Percentiles rank a stretch among this genome's conserved stretches.
Conservation (phyloP, 441 rosid genomes). For the Pelargonium fulgidum region DNA sequence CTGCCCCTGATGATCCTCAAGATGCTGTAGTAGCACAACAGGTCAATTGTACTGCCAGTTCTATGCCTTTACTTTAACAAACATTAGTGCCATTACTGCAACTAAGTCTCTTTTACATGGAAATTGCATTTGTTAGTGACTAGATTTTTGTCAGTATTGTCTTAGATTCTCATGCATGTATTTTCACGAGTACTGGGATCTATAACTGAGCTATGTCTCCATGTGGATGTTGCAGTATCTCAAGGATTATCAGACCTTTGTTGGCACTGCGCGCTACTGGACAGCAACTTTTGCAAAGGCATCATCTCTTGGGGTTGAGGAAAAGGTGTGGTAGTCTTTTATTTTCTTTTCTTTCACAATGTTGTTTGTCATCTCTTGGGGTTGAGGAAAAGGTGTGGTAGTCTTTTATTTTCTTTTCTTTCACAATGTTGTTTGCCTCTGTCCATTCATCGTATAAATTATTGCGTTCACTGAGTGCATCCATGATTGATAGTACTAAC, state of each 20-base stretch:
- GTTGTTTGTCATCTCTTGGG: slow-evolving; percentile 31
- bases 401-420: neutral
- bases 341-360: too few relatives aligned
- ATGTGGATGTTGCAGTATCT: slow-evolving; percentile 56
- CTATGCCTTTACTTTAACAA: neutral
- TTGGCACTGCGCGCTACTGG: slow-evolving; percentile 93
- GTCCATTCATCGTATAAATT: neutral
- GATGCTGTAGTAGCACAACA: slow-evolving; percentile 99
- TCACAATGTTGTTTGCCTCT: neutral
- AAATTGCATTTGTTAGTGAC: neutral
- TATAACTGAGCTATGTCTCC: neutral
- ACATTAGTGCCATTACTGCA: neutral
- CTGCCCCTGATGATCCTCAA: slow-evolving; percentile 94
- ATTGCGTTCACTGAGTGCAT: neutral
- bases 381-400: slow-evolving; percentile 72
- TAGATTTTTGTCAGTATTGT: neutral
- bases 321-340: slow-evolving; percentile 48
- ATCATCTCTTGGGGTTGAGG: slow-evolving; percentile 66
- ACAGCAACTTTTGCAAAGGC: slow-evolving; percentile 85
- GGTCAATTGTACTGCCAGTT: slow-evolving; percentile 34
- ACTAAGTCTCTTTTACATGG: neutral
- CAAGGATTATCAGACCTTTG: slow-evolving; percentile 72
- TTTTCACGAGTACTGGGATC: neutral
- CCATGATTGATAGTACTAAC: neutral
- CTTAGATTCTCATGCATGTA: neutral